Percentiles rank a stretch among this genome's conserved stretches.
Conservation (phyloP, 1,284 basidiomycete genomes). For the Melanopsichium pennsylvanicum region DNA sequence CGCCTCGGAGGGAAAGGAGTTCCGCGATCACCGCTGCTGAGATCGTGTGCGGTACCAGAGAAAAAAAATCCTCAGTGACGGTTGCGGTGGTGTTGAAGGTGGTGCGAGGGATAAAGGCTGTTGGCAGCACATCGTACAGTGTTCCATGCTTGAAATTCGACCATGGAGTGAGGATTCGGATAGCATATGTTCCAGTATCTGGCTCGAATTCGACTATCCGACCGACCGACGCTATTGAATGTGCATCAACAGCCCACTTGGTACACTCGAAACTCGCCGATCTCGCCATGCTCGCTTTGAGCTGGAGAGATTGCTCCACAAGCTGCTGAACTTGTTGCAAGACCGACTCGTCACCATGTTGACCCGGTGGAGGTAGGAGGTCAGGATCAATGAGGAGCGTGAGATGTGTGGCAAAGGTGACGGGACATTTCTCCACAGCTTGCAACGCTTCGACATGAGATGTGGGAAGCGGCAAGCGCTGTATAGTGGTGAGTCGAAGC, state of each 20-base stretch:
- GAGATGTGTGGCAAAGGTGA: conserved; percentile 21
- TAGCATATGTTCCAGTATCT: conserved; percentile 12
- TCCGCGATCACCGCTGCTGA: conserved; percentile 31
- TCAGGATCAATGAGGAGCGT: conserved; percentile 5
- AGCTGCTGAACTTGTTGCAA: conserved; percentile 21
- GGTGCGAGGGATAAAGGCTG: too few relatives aligned
- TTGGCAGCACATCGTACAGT: too few relatives aligned
- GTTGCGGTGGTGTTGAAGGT: too few relatives aligned
- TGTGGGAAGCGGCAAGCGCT: conserved; percentile 50
- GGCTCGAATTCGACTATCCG: neutral
- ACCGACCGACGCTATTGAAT: neutral
- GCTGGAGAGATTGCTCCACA: conserved; percentile 22
- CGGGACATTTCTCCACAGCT: conserved; percentile 21
- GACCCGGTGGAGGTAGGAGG: conserved; percentile 5
- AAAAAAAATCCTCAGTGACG: too few relatives aligned
- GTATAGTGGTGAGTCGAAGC: conserved; percentile 55
- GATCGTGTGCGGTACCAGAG: conserved; percentile 28
- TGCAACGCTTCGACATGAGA: conserved; percentile 25
- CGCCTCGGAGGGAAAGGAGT: conserved; percentile 19
- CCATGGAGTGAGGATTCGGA: conserved; percentile 5
- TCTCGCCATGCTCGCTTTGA: conserved; percentile 11
- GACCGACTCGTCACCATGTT: neutral
- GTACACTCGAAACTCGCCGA: conserved; percentile 32
- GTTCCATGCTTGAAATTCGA: too few relatives aligned
- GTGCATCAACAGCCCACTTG: conserved; percentile 18